Base-by-base conservation (phyloP, 2,329 filamentous ascomycete genomes). In the Colletotrichum brevisporum region DNA sequence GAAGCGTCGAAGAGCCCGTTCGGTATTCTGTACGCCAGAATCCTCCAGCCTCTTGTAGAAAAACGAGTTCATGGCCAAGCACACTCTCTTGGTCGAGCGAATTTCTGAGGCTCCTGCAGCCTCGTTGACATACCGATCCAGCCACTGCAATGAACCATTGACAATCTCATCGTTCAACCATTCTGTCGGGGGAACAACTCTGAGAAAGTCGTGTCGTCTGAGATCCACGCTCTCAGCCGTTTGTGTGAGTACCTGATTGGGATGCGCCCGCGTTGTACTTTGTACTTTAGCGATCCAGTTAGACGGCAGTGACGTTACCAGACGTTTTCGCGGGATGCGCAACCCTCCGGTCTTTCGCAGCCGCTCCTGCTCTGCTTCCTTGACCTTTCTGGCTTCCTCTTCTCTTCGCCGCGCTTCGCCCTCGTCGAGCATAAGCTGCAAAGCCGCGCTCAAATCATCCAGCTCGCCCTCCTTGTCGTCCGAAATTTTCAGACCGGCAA, bases 141-240 rank as follows among this genome's bases (percentile, higher is more conserved):
- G 80, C 75, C 89, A 87, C 31, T 85, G 79, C 27, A 94, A 83
- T 55, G 88, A 88, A 15, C 88, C 88, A 73, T 94, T 93, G 73
- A 95, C 88, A 58, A 92, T 88, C 73, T 93, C 90, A 76, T 95
- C 93, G 71, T 95, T 94, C 6, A 95, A 85, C 92, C 92, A 95
- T 31, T 83, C 83, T 0, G 79, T 83, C 9, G 81, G 77, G 18
- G 83, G 82, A 16, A 91, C 83, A 8, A 94, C 79, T 54, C 86
- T 91, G n/a, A 80, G 82, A 73, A 94, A 91, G 75, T 93, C 91
- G 60, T 88, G 86, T 2, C 81, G 76, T 1, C 76, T 82, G 24
- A 75, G 66, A 3, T 69, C 55, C 2, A 69, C 67, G 12, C 67
- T 66, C 6, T 71, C 65, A 18, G 61, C 65, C 5, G 71, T 72